phyloP scores from a whole-genome alignment of 352 stramenopile species.

The Pythium dissimile region DNA sequence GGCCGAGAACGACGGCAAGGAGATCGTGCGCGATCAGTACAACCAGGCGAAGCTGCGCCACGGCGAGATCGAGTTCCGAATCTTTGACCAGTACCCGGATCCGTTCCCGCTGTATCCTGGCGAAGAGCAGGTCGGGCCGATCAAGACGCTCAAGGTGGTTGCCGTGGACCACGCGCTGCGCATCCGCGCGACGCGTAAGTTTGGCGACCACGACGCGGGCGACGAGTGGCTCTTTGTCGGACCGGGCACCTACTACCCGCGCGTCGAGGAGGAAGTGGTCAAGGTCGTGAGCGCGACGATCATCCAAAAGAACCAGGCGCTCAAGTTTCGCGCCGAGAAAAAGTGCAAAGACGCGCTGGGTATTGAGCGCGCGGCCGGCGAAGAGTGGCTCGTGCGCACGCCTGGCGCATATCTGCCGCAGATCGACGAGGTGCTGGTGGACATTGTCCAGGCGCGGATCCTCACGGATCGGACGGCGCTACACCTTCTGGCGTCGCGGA shows the following conservation, averaged over 20 bases:
- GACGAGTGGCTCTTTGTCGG: slow-evolving; percentile 80
- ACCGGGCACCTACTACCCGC: slow-evolving; percentile 68
- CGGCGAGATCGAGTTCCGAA: slow-evolving; percentile 72
- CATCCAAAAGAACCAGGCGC: slow-evolving; percentile 75
- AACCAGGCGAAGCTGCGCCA: slow-evolving; percentile 76
- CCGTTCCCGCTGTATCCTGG: slow-evolving; percentile 74
- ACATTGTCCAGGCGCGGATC: slow-evolving; percentile 56
- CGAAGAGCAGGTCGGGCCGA: slow-evolving; percentile 52
- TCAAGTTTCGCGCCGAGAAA: slow-evolving; percentile 81
- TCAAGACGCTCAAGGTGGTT: slow-evolving; percentile 58
- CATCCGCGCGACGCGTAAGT: slow-evolving; percentile 57
- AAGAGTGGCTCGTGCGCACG: slow-evolving; percentile 77
- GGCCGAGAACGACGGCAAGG: slow-evolving; percentile 38
- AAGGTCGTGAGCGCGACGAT: slow-evolving; percentile 49
- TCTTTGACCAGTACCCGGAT: slow-evolving; percentile 73
- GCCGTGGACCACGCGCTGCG: slow-evolving; percentile 58
- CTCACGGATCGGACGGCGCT: slow-evolving; percentile 63
- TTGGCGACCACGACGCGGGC: slow-evolving; percentile 47
- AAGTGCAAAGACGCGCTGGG: slow-evolving; percentile 71
- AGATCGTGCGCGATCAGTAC: slow-evolving; percentile 61
- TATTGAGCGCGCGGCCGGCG: slow-evolving; percentile 55
- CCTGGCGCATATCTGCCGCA: slow-evolving; percentile 71
- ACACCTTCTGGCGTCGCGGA: slow-evolving; percentile 59
- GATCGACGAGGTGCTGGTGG: slow-evolving; percentile 69
- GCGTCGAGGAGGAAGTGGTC: slow-evolving; percentile 70